Base-by-base conservation (phyloP, 179 eudicot genomes). In the Amaranthus tricolor region DNA sequence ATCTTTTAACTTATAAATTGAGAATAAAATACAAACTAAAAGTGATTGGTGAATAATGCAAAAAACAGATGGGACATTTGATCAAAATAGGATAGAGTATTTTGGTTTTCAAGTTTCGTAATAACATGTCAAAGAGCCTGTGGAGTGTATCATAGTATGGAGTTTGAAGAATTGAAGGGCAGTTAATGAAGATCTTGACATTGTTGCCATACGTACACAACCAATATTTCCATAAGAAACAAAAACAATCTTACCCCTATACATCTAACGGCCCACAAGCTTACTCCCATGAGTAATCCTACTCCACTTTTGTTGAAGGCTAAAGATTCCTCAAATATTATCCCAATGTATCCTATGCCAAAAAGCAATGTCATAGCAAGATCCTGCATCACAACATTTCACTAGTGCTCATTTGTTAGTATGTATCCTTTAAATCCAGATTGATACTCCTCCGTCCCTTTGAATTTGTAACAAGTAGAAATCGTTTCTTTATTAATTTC, bases 241-340 rank as follows among this genome's bases (percentile, higher is more conserved):
- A 53, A 10, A 66, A 52, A 31, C 40, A 68, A 70, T 15, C 88
- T 85, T 86, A 95, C 99, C 86, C 98, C 99, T 66, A 91, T 87
- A 83, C 97, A 88, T 55, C 99, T 84, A 72, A 95, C 72, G 69
- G 85, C 88, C 99, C 99, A 95, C 85, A 95, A 84, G 81, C 97
- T 79, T 74, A 93, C 99, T 51, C 96, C 99, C 99, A 95, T 95
- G 58, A 93, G 76, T 77, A 95, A 86, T 75, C 99, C 97, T 47
- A 93, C 97, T 76, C 99, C 99, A 76, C 99, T 93, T 87, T 95
- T 95, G 84, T 95, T 95, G 85, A 95, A 95, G 44, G 98, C 98
- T 65, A 95, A 85, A 59, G 94, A 91, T 81, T 91, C 99, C 85
- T 95, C 99, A 84, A 95, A 93, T 68, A 95, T 89, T 44, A 95